These are phyloP conservation scores for Chrysoporthe puriensis DNA, from an alignment of 2,329 filamentous ascomycete genomes.

Conservation along the genomic window DNA sequence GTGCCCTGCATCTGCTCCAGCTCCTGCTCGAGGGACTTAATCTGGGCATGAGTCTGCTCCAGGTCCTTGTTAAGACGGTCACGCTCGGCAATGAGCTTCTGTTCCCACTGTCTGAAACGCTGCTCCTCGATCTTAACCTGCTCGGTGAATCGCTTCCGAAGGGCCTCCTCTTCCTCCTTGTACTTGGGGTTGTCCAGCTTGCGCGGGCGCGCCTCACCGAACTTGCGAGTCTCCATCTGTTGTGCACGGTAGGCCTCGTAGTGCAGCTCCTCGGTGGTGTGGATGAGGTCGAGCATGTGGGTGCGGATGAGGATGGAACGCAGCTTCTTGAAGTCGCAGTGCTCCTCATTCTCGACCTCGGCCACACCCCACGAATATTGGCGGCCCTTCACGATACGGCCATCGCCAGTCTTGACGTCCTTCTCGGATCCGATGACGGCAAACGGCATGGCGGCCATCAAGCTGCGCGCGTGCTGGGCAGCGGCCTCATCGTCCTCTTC, in stretches of 20 bases:
- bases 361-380: constrained; percentile 99
- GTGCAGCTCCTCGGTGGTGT: constrained; percentile 98
- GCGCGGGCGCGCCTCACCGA: constrained; percentile 93
- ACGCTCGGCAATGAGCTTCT: constrained; percentile 98
- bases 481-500: constrained; percentile 98
- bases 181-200: constrained; percentile 99
- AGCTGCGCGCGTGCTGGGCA: constrained; percentile 88
- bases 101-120: constrained; percentile 98
- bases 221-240: constrained; percentile 99
- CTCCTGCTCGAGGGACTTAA: constrained; percentile 89
- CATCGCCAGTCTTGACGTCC: constrained; percentile 95
- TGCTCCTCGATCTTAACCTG: constrained; percentile 99
- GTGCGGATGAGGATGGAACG: constrained; percentile 98
- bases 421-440: constrained; percentile 99
- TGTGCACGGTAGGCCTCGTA: constrained; percentile 99
- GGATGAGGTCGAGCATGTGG: constrained; percentile 99
- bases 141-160: constrained; percentile 98
- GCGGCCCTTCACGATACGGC: constrained; percentile 96
- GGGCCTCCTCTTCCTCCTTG: constrained; percentile 98
- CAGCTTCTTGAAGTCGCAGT: constrained; percentile 99
- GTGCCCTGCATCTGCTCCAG: constrained; percentile 92
- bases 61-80: constrained; percentile 99
- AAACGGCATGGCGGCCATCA: constrained; percentile 98
- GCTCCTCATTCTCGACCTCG: constrained; percentile 99
- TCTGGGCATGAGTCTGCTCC: constrained; percentile 93